Base-by-base conservation (phyloP, 495 filamentous ascomycete species). In the Astrocystis sublimbata region DNA sequence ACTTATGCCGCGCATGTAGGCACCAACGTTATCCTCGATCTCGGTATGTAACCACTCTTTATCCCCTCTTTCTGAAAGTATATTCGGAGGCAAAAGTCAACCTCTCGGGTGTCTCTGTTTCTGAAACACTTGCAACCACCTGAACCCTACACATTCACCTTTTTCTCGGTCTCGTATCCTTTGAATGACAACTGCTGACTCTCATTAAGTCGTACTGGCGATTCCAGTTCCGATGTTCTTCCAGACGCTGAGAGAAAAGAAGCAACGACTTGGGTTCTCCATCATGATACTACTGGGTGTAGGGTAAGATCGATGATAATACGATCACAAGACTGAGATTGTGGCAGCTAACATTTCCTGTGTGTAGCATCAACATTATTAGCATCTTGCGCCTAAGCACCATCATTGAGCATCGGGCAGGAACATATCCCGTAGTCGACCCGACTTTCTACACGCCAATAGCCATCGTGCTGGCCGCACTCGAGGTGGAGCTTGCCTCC, bases 401-500 rank as follows among this genome's bases (percentile, higher is more conserved):
- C 63, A 71, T 73, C 47, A 55, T 71, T 47, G 45, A 65, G 31
- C 64, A 58, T 51, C 61, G 67, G 40, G 71, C 71, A 10, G 71
- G 61, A 6, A 71, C 71, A 1, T 61, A 63, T 51, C 71, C 71
- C 1, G 65, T 69, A 6, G 43, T 68, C 0, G 71, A 73, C 62
- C 71, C 69, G 6, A 71, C 69, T 2, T 73, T 64, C 61, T 73
- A 71, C 65, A 67, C 58, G 5, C 65, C 69, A 19, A 63, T 54
- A 40, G 61, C 57, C 53, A 71, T 73, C 38, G 62, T 71, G 47
- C 67, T 66, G 66, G 80, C 62, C 28, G 64, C 65, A 8, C 60
- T 75, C 59, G 73, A 75, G 42, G 73, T 75, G 35, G 71, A 75
- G 64, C 64, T 75, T 6, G 73, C 71, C n/a, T 67, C 68, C 54